Percentiles rank a stretch among this genome's conserved stretches.
phyloP scores from a whole-genome alignment of 108 stramenopile species.

The Skeletonema menzelii region DNA sequence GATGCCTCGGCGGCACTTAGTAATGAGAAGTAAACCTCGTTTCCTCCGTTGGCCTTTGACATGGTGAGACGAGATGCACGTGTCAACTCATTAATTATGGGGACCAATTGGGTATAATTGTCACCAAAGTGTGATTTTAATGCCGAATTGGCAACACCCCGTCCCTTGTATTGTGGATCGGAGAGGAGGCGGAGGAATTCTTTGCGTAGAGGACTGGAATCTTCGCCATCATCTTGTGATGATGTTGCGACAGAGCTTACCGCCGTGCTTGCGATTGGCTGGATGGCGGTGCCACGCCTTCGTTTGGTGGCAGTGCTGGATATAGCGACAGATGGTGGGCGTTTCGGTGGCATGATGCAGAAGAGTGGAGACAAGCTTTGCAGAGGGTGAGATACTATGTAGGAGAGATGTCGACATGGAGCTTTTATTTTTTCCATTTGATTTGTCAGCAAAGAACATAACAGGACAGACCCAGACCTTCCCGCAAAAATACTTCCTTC shows the following conservation, averaged over 20 bases:
- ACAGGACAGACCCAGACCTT: too few relatives aligned
- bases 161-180: conserved; percentile 43
- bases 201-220: conserved; percentile 38
- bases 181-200: conserved; percentile 66
- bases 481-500: too few relatives aligned
- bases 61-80: conserved; percentile 67
- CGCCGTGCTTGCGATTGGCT: not conserved
- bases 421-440: too few relatives aligned
- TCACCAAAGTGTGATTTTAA: conserved; percentile 66
- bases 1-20: conserved; percentile 64
- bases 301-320: not conserved
- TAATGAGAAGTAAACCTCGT: conserved; percentile 73
- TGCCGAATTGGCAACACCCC: conserved; percentile 66
- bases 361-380: too few relatives aligned
- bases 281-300: not conserved
- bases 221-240: not conserved
- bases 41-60: conserved; percentile 53
- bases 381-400: too few relatives aligned
- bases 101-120: conserved; percentile 55
- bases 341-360: not conserved
- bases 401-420: too few relatives aligned
- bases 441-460: too few relatives aligned
- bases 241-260: not conserved
- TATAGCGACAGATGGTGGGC: not conserved
- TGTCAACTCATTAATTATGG: conserved; percentile 79